Base-by-base conservation (phyloP, 2,329 filamentous ascomycete species). In the Aspergillus sp. region DNA sequence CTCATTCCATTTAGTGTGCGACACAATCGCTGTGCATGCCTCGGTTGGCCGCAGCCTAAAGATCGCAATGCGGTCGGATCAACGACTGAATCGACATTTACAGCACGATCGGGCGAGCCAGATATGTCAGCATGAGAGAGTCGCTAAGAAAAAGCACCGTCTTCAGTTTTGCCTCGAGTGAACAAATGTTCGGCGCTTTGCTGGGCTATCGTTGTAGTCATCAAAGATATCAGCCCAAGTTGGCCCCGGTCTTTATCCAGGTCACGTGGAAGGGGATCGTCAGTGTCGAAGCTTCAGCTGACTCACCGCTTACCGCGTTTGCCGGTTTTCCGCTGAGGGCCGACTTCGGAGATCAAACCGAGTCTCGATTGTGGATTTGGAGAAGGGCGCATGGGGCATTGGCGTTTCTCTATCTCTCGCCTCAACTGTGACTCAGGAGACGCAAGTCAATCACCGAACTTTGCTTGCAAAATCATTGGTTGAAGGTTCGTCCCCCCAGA, bases 291-390 rank as follows among this genome's bases (percentile, higher is more conserved):
- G 53, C 48, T 41, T 55, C 51, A 60, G 22, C 2, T 53, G 56
- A n/a, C 51, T 31, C 30, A 64, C 64, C 59, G 61, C 64, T 54
- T 56, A n/a, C 38, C 5, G 19, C 13, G 22, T 49, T 55, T 57
- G 61, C 57, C 57, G 57, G 48, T 23, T 54, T 47, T 45, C 19
- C 38, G 47, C 41, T 54, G 19, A n/a, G 17, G 28, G 54, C 61
- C 64, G 64, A 64, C 57, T 38, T 66, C 64, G 64, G 64, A 62
- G 59, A 59, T 64, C 54, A 30, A 50, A 28, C 57, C 52, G 57
- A 57, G 57, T 41, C 41, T 53, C 28, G 17, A 57, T 48, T 41
- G 51, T 48, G 48, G 47, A 51, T 57, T 57, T 51, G 59, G 48
- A 47, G 47, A 51, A 54, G 54, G 50, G 43, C 25, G 31, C 30